Evolutionary conservation across 441 rosid genomes (phyloP).

Genomic region (Gossypium aridum): DNA sequence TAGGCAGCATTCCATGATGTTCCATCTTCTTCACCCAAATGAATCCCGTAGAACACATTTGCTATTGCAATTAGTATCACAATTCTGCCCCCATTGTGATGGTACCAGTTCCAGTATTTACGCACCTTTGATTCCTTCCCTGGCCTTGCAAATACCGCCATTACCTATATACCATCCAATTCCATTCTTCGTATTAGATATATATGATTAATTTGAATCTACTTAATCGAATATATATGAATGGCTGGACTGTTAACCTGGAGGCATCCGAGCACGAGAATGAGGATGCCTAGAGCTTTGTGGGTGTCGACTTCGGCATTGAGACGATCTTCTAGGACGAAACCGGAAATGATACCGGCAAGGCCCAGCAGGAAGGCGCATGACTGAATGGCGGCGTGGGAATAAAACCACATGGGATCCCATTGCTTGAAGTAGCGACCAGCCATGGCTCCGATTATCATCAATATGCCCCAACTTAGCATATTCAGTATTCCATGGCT

Average conservation of each 20-base stretch:
- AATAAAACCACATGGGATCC: constrained; percentile 75
- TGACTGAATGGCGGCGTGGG: constrained; percentile 45
- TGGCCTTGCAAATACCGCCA: neutral
- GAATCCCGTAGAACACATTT: constrained; percentile 71
- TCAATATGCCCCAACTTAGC: constrained; percentile 66
- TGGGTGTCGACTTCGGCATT: constrained; percentile 41
- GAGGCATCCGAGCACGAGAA: constrained; percentile 67
- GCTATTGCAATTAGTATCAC: constrained; percentile 42
- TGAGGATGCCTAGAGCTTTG: constrained; percentile 56
- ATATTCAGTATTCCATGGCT: constrained; percentile 74
- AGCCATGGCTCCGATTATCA: constrained; percentile 55
- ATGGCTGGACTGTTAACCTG: constrained; percentile 33
- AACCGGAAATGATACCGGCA: constrained; percentile 46
- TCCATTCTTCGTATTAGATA: neutral
- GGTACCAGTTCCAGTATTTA: constrained; percentile 83
- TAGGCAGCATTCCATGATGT: constrained; percentile 49
- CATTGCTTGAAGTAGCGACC: constrained; percentile 49
- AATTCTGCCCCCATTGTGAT: constrained; percentile 44
- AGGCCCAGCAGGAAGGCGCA: constrained; percentile 52
- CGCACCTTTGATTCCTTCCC: constrained; percentile 45
- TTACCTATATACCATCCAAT: neutral
- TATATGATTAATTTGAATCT: neutral
- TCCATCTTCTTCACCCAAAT: constrained; percentile 39
- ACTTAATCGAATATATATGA: too few species aligned
- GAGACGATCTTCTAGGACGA: constrained; percentile 44